phyloP scores from a whole-genome alignment of 2,329 filamentous ascomycete genomes.

The Botrytis pseudocinerea region DNA sequence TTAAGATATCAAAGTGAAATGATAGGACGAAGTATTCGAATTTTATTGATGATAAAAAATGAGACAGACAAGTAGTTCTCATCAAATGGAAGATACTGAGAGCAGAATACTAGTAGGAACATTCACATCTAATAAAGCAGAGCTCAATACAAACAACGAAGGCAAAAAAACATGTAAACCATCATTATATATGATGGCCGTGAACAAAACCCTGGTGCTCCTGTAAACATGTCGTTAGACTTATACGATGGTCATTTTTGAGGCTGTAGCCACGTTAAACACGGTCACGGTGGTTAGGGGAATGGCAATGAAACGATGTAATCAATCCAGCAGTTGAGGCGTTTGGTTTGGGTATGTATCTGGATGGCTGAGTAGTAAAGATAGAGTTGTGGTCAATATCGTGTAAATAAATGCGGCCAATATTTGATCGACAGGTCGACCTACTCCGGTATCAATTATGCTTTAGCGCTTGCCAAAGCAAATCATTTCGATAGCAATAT shows the following conservation, averaged over 20 bases:
- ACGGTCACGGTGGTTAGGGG: background rate
- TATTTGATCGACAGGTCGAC: background rate
- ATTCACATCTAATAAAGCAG: background rate
- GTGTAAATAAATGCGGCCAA: background rate
- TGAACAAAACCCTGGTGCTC: background rate
- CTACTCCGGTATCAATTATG: background rate
- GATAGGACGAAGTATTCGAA: background rate
- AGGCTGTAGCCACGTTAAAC: background rate
- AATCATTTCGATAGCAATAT: background rate
- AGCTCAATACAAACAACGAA: background rate
- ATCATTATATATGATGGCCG: background rate
- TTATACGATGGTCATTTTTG: background rate
- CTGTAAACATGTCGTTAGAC: background rate
- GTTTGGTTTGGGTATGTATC: background rate
- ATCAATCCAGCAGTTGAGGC: background rate
- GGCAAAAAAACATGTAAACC: background rate
- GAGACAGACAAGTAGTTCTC: background rate
- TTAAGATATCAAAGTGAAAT: background rate
- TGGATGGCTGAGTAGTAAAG: background rate
- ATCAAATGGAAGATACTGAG: background rate
- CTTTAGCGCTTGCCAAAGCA: background rate
- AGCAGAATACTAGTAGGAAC: no score
- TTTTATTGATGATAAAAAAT: background rate
- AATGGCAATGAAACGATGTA: background rate
- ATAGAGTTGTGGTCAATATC: background rate